Percentiles rank a stretch among this genome's conserved stretches.
These are phyloP conservation scores for Diospyros lotus DNA, from an alignment of 148 eudicot genomes.

Conservation along the genomic window DNA sequence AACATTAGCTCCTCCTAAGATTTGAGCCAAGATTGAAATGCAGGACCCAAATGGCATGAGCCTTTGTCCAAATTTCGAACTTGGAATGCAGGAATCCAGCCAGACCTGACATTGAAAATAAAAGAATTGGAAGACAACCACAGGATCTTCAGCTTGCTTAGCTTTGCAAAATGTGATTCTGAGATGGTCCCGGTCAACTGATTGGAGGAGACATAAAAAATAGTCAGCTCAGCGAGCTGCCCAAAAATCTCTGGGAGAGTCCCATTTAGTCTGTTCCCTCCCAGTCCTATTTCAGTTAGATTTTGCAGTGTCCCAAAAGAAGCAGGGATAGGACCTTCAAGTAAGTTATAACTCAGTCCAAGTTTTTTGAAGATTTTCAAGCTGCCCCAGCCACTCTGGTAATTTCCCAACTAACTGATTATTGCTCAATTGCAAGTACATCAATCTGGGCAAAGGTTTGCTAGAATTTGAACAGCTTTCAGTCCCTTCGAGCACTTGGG, in stretches of 20 bases:
- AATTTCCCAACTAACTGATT: not conserved
- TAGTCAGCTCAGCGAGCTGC: not conserved
- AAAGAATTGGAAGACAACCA: slow-evolving; percentile 5
- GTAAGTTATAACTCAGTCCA: not conserved
- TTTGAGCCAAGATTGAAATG: not conserved
- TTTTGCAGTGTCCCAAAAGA: not conserved
- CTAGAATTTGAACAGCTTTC: no score
- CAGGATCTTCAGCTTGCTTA: not conserved
- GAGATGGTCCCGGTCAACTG: slow-evolving; percentile 15
- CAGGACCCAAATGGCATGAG: not conserved
- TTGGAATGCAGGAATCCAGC: slow-evolving; percentile 27
- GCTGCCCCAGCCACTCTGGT: not conserved
- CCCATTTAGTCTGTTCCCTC: not conserved
- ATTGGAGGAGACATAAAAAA: not conserved
- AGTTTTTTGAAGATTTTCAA: not conserved
- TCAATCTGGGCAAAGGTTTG: not conserved
- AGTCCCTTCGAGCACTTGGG: not conserved
- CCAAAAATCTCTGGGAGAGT: slow-evolving; percentile 15
- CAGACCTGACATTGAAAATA: not conserved
- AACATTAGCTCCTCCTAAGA: not conserved
- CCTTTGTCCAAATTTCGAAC: not conserved
- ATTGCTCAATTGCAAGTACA: rapidly evolving
- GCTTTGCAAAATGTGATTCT: slow-evolving; percentile 9
- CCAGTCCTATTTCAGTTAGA: not conserved
- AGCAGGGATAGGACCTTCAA: not conserved